Evolutionary conservation across 352 stramenopile species (phyloP).

Genomic region (Phytophthora chlamydospora): DNA sequence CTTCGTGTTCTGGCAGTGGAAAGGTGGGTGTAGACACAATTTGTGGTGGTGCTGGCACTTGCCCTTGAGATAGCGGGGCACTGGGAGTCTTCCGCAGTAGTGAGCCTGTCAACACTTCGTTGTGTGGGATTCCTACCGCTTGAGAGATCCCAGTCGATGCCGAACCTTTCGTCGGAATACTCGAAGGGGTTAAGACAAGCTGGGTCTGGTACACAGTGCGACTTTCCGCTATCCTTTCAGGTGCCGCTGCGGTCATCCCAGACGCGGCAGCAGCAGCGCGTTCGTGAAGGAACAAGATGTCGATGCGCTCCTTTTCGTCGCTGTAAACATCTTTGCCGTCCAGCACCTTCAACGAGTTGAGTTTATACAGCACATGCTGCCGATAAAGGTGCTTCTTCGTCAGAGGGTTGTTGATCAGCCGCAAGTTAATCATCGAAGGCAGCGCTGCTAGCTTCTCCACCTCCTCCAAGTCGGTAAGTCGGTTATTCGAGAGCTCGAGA

Average conservation of each 20-base stretch:
- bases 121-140: slow-evolving; percentile 34
- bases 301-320: slow-evolving; percentile 80
- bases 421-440: slow-evolving; percentile 70
- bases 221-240: slow-evolving; percentile 30
- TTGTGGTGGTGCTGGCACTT: slow-evolving; percentile 18
- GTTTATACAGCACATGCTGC: slow-evolving; percentile 63
- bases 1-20: slow-evolving; percentile 46
- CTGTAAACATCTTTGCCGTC: slow-evolving; percentile 74
- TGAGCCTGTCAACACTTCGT: slow-evolving; percentile 52
- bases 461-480: slow-evolving; percentile 78
- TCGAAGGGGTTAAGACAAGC: slow-evolving; percentile 52
- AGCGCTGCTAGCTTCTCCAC: slow-evolving; percentile 68
- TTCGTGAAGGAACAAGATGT: slow-evolving; percentile 75
- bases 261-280: slow-evolving; percentile 40
- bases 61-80: slow-evolving; percentile 21
- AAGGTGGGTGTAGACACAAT: slow-evolving; percentile 35
- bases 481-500: slow-evolving; percentile 82
- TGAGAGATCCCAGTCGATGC: slow-evolving; percentile 6
- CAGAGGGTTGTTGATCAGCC: slow-evolving; percentile 73
- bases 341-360: slow-evolving; percentile 58
- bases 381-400: slow-evolving; percentile 87
- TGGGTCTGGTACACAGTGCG: slow-evolving; percentile 25
- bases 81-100: slow-evolving; percentile 50
- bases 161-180: slow-evolving; percentile 45
- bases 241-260: slow-evolving; percentile 13